Conservation (phyloP, 306 rosid genomes). For the Sicyos baderoa region DNA sequence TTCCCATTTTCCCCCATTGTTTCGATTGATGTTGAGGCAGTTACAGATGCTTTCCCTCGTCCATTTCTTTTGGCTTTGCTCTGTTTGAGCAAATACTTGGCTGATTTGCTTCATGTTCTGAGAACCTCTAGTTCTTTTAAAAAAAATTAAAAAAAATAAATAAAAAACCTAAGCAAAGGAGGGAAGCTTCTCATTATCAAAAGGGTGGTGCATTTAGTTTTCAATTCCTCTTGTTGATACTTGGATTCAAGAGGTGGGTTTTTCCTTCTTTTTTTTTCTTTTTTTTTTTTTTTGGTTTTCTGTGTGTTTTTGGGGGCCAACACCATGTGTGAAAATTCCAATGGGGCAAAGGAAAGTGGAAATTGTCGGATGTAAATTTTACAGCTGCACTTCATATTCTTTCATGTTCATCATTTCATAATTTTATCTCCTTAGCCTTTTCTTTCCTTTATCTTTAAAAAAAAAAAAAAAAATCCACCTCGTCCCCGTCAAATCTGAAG, state of each 20-base stretch:
- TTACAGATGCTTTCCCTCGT: not conserved
- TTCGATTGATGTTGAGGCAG: not conserved
- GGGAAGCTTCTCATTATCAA: slow-evolving; percentile 1
- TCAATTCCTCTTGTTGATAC: not conserved
- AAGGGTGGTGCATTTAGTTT: not conserved
- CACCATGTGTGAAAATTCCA: slow-evolving; percentile 47
- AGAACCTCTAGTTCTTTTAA: not conserved
- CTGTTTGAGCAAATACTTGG: not conserved
- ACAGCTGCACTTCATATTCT: slow-evolving; percentile 27
- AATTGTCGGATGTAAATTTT: slow-evolving; percentile 36
- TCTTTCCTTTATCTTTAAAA: not conserved
- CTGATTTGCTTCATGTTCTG: slow-evolving; percentile 10
- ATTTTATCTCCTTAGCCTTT: slow-evolving; percentile 23
- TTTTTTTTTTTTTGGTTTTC: slow-evolving; percentile 6
- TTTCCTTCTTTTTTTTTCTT: slow-evolving; percentile 1
- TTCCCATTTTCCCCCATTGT: not conserved
- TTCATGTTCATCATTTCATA: slow-evolving; percentile 29
- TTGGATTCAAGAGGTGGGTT: slow-evolving; percentile 30
- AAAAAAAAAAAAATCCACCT: not conserved
- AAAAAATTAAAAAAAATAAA: not conserved
- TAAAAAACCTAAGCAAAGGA: not conserved
- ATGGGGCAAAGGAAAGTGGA: slow-evolving; percentile 33
- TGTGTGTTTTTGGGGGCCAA: slow-evolving; percentile 30
- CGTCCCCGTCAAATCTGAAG: not conserved
- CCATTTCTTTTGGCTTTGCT: not conserved